These are phyloP conservation scores for Beta corolliflora DNA, from an alignment of 179 eudicot genomes.

Conservation along the genomic window DNA sequence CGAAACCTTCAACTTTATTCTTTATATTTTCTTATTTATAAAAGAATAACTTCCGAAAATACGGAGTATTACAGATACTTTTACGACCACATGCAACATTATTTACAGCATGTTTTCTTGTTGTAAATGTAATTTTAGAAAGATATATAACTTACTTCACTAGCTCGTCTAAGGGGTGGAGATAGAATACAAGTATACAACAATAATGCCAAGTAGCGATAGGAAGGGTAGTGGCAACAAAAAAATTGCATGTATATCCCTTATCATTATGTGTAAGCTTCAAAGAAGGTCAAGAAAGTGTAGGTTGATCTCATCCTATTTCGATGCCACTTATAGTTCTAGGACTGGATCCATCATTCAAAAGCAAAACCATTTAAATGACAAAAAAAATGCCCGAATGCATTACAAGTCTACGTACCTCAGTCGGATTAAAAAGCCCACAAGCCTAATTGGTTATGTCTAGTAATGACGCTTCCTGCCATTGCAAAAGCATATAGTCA, in stretches of 20 bases:
- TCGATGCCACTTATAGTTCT: not conserved
- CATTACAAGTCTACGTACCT: constrained; percentile 52
- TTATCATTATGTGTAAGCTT: not conserved
- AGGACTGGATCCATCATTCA: not conserved
- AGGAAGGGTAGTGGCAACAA: not conserved
- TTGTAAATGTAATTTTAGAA: no score
- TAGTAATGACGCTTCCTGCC: constrained; percentile 87
- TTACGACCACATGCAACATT: no score
- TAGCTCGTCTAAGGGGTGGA: no score
- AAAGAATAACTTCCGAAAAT: no score
- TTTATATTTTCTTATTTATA: no score
- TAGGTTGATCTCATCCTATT: not conserved
- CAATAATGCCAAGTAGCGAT: no score
- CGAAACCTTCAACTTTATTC: no score
- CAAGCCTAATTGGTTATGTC: constrained; percentile 87
- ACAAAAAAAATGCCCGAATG: not conserved
- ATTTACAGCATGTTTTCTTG: no score
- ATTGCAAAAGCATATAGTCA: constrained; percentile 17
- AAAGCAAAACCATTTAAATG: not conserved
- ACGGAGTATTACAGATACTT: no score
- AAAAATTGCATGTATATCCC: not conserved
- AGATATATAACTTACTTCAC: no score
- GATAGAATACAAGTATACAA: no score
- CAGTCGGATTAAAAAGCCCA: constrained; percentile 62
- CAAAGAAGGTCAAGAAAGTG: not conserved